A percentile compares a stretch with the other conserved stretches of the same genome.
Conservation (phyloP, 306 rosid genomes). For the Parietaria judaica region DNA sequence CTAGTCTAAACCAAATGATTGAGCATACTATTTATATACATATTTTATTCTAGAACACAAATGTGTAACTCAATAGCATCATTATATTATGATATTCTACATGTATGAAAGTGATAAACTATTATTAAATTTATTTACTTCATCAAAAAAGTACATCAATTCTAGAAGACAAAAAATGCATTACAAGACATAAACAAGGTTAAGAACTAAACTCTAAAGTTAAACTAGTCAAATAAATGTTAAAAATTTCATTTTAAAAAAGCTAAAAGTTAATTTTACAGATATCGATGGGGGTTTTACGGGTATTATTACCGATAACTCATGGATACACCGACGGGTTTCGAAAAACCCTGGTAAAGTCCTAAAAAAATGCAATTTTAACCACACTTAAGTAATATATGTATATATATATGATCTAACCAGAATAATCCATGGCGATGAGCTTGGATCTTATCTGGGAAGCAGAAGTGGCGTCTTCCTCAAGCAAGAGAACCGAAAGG, state of each 20-base stretch:
- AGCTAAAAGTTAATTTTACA: background rate
- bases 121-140: background rate
- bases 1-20: no score
- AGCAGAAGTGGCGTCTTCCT: conserved; percentile 62
- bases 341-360: conserved; percentile 7
- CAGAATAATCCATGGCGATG: conserved; percentile 80
- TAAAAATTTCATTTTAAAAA: background rate
- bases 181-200: no score
- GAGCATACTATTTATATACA: no score
- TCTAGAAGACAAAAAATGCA: no score
- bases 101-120: no score
- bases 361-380: background rate
- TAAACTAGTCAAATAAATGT: no score
- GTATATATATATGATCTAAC: conserved; percentile 27
- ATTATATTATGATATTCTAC: no score
- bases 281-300: no score
- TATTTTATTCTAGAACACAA: background rate
- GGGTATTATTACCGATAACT: no score
- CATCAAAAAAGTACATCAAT: no score
- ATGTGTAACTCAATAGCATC: background rate
- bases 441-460: conserved; percentile 66
- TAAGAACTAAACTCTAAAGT: no score
- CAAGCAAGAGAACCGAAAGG: conserved; percentile 86
- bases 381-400: background rate
- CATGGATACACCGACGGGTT: no score